phyloP scores from a whole-genome alignment of 495 filamentous ascomycete species.

The Cercophora scortea region DNA sequence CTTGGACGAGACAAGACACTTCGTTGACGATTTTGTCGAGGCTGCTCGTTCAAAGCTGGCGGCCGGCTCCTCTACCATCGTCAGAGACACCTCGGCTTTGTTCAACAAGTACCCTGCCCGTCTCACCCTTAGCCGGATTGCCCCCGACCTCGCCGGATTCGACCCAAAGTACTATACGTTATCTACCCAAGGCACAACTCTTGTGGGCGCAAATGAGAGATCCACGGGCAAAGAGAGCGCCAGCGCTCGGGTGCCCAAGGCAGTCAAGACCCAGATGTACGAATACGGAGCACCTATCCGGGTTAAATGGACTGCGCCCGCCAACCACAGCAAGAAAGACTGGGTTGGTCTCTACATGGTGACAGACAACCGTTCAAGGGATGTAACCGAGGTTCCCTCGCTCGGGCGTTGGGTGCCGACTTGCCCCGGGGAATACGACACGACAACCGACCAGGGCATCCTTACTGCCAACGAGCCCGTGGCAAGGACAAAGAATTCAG shows the following conservation, averaged over 20 bases:
- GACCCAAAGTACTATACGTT: conserved; percentile 78
- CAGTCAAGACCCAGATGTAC: conserved; percentile 64
- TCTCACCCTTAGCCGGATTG: conserved; percentile 74
- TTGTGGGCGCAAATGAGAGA: conserved; percentile 43
- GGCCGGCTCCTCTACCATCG: conserved; percentile 76
- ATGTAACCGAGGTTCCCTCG: conserved; percentile 73
- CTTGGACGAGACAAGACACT: conserved; percentile 72
- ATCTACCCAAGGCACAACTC: conserved; percentile 58
- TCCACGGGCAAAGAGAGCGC: conserved; percentile 40
- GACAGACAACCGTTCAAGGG: conserved; percentile 80
- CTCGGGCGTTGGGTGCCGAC: conserved; percentile 87
- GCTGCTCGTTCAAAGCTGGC: conserved; percentile 80
- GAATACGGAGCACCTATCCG: conserved; percentile 88
- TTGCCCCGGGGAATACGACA: conserved; percentile 68
- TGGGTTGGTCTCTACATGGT: conserved; percentile 96
- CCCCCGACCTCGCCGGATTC: conserved; percentile 75
- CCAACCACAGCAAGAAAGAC: conserved; percentile 85
- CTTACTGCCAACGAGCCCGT: conserved; percentile 55
- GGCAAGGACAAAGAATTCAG: conserved; percentile 39
- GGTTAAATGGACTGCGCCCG: conserved; percentile 86
- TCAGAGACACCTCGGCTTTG: conserved; percentile 77
- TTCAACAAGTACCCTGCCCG: conserved; percentile 88
- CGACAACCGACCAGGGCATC: conserved; percentile 70
- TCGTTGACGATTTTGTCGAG: conserved; percentile 86
- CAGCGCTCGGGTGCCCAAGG: conserved; percentile 34